These are phyloP conservation scores for Komagataella mondaviorum DNA, from an alignment of 805 yeast species.

Conservation along the genomic window DNA sequence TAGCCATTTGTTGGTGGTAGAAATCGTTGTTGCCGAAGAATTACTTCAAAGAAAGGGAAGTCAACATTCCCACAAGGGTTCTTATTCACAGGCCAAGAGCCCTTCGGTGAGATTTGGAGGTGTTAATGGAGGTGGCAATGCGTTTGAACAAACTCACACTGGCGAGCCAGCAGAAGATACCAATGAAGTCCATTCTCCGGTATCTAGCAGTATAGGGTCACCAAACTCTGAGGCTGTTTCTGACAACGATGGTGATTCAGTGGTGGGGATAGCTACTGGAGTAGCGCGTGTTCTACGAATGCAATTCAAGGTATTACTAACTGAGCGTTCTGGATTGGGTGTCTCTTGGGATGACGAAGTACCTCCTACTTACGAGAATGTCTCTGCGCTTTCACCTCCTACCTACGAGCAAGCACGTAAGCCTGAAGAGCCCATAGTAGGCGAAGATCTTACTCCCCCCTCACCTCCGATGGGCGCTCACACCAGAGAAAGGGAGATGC, in stretches of 20 bases:
- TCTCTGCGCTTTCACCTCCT: constrained; percentile 78
- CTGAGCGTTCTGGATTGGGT: constrained; percentile 91
- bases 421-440: neutral
- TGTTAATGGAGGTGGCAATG: constrained; percentile 4
- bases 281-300: constrained; percentile 88
- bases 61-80: neutral
- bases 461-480: neutral
- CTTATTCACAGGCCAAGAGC: neutral
- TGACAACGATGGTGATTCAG: constrained; percentile 7
- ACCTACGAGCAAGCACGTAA: constrained; percentile 33
- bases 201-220: constrained; percentile 17
- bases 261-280: constrained; percentile 75
- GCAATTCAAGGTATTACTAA: constrained; percentile 77
- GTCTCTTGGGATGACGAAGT: constrained; percentile 99
- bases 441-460: neutral
- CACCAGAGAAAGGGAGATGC: neutral
- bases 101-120: constrained; percentile 14
- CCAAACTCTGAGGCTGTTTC: constrained; percentile 16
- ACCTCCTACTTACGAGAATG: constrained; percentile 90
- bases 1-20: constrained; percentile 66
- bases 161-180: constrained; percentile 20
- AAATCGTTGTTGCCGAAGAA: constrained; percentile 93
- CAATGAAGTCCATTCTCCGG: constrained; percentile 18
- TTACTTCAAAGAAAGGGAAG: constrained; percentile 25
- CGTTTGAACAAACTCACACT: constrained; percentile 1